A percentile compares a stretch with the other conserved stretches of the same genome.
phyloP scores from a whole-genome alignment of 345 rosid genomes.

The Gossypium raimondii region DNA sequence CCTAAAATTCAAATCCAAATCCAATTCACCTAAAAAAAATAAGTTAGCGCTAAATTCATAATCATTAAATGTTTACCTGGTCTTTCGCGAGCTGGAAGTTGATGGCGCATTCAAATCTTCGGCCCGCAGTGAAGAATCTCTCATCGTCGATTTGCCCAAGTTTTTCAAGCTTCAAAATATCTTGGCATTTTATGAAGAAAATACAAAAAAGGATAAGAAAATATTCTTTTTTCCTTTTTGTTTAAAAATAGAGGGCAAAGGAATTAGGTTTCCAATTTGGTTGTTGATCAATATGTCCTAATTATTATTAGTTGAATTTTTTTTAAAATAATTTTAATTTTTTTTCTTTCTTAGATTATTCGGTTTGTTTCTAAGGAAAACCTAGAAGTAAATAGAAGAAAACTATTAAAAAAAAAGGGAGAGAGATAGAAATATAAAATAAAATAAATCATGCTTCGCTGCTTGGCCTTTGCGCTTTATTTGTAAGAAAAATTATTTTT shows the following conservation, averaged over 20 bases:
- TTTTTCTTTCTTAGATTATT: not conserved
- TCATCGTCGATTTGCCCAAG: slow-evolving; percentile 7
- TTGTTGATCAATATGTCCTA: not conserved
- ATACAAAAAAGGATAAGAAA: not conserved
- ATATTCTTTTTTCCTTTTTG: not conserved
- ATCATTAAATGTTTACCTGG: slow-evolving; percentile 15
- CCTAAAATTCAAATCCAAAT: slow-evolving; percentile 6
- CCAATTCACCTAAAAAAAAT: slow-evolving; percentile 1
- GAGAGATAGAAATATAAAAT: not conserved
- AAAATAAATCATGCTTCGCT: not conserved
- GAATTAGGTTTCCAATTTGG: slow-evolving; percentile 10
- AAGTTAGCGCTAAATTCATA: not conserved
- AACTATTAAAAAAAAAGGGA: not conserved
- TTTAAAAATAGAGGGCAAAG: slow-evolving; percentile 1
- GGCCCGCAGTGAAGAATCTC: slow-evolving; percentile 14
- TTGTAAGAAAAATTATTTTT: not conserved
- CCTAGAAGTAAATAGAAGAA: slow-evolving; percentile 6
- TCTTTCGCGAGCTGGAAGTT: slow-evolving; percentile 19
- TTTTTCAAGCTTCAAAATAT: slow-evolving; percentile 7
- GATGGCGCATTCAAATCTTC: slow-evolving; percentile 24
- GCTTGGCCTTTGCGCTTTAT: not conserved
- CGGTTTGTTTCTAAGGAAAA: slow-evolving; percentile 19
- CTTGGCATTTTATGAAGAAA: not conserved
- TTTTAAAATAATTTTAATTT: not conserved
- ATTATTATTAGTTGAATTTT: not conserved